Percentiles rank a stretch among this genome's conserved stretches.
Evolutionary conservation across 768 basidiomycete genomes (phyloP).

Genomic region (Exidia glandulosa): DNA sequence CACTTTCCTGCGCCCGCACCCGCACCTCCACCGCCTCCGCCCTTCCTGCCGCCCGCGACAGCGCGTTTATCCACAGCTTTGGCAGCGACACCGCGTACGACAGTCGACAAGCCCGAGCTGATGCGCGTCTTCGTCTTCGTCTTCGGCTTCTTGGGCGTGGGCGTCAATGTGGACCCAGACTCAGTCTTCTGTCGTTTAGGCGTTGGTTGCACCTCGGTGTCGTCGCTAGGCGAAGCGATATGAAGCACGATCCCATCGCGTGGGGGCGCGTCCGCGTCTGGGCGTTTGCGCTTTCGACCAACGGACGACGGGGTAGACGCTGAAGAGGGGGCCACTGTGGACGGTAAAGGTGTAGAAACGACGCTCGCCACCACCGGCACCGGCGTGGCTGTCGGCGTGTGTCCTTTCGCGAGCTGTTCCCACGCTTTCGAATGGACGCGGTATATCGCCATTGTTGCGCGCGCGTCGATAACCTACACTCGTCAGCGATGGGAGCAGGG

Average conservation of each 20-base stretch:
- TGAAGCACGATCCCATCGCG: background rate
- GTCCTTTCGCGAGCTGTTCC: conserved; percentile 33
- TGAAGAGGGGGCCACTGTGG: background rate
- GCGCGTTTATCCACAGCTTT: background rate
- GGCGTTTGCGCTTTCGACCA: background rate
- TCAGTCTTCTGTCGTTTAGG: background rate
- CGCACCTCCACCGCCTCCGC: background rate
- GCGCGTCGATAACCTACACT: conserved; percentile 74
- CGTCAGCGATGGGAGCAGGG: background rate
- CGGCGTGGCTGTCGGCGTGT: background rate
- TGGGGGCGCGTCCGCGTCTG: background rate
- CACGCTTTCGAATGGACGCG: conserved; percentile 71
- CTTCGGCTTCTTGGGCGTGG: background rate
- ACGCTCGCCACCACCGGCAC: background rate
- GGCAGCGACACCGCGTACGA: background rate
- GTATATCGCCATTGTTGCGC: conserved; percentile 92
- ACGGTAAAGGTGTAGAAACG: background rate
- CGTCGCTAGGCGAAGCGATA: background rate
- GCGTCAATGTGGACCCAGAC: background rate
- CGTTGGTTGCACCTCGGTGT: background rate
- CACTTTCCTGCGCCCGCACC: background rate
- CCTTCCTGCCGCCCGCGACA: background rate
- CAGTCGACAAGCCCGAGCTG: background rate
- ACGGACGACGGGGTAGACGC: background rate
- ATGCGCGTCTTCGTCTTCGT: background rate